Evolutionary conservation across 2,329 filamentous ascomycete genomes (phyloP), one percentile per base, ranked within the genome.

Genomic region (Aspergillus sergii): DNA sequence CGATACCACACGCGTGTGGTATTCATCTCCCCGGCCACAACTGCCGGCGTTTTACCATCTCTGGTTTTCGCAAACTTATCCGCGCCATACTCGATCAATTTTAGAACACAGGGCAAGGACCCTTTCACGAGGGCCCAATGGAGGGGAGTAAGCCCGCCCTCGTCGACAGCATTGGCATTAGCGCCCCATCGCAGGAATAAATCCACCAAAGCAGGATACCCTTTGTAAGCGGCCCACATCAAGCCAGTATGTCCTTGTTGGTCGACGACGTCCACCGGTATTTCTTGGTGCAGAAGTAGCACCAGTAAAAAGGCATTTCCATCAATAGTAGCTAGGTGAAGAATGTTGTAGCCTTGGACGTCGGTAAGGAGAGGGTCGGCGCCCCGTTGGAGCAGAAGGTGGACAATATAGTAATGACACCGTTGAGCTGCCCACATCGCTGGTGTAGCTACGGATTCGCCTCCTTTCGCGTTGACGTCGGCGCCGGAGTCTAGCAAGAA

Each of bases 211-310:
- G 91, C 89, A 0, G 94, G 92, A 75, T 90, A 97, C 41, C 96
- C 95, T 79, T 99, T 99, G 82, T 99, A 99, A 19, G 94, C 94
- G 21, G 95, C 93, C 95, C 95, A 99, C 95, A 99, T 99, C 65
- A 99, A 84, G 64, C 90, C 91, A 1, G 95, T 98, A 78, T 99
- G 96, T 7, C 94, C 93, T 75, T 93, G 94, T 57, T 88, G 88
- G 79, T 99, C 95, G 59, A 90, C 85, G 7, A 95, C 91, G 75
- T 99, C 95, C 65, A 99, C 93, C 19, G 93, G 92, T 64, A 99
- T 95, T 74, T 95, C 93, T 75, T 97, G 94, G 80, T 99, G 95
- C 28, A 99, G 86, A 9, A 99, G 87, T 1, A 99, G 86, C 57
- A 94, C 89, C 32, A 99, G 86, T 63, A 98, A 86, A 69, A 96